Evolutionary conservation across 2,329 filamentous ascomycete species (phyloP).

Genomic region (Lachnellula subtilissima): DNA sequence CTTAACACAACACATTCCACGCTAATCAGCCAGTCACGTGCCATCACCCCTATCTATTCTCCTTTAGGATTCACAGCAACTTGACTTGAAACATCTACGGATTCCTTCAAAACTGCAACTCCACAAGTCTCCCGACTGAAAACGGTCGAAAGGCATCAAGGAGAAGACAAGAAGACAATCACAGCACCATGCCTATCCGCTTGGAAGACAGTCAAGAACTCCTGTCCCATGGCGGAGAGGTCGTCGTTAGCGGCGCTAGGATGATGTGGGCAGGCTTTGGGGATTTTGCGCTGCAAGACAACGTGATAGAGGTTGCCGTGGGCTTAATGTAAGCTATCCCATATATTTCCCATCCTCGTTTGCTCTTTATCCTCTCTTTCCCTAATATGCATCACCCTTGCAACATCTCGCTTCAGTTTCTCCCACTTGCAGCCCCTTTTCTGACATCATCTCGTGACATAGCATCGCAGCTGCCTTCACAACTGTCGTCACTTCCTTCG

Average conservation of each 20-base stretch:
- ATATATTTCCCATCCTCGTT: not conserved
- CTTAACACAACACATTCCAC: not conserved
- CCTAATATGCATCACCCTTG: not conserved
- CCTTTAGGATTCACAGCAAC: not conserved
- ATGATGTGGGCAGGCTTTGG: constrained; percentile 59
- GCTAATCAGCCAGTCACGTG: not conserved
- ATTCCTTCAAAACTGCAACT: not conserved
- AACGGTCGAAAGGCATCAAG: not conserved
- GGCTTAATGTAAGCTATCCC: constrained; percentile 58
- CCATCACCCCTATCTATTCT: not conserved
- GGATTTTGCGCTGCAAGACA: constrained; percentile 70
- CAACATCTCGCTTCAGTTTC: not conserved
- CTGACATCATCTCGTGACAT: constrained; percentile 3
- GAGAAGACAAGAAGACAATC: constrained; percentile 13
- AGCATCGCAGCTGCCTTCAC: constrained; percentile 69
- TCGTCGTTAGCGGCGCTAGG: constrained; percentile 29
- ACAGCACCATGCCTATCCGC: constrained; percentile 2
- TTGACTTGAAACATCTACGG: not conserved
- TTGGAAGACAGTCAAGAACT: constrained; percentile 24
- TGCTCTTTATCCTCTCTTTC: not conserved
- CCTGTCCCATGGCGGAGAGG: constrained; percentile 22
- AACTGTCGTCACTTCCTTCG: constrained; percentile 65
- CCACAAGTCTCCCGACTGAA: not conserved
- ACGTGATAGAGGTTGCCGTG: constrained; percentile 71
- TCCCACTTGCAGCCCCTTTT: not conserved